Base-by-base conservation (phyloP, 148 eudicot genomes). In the Polygonum maritimum region DNA sequence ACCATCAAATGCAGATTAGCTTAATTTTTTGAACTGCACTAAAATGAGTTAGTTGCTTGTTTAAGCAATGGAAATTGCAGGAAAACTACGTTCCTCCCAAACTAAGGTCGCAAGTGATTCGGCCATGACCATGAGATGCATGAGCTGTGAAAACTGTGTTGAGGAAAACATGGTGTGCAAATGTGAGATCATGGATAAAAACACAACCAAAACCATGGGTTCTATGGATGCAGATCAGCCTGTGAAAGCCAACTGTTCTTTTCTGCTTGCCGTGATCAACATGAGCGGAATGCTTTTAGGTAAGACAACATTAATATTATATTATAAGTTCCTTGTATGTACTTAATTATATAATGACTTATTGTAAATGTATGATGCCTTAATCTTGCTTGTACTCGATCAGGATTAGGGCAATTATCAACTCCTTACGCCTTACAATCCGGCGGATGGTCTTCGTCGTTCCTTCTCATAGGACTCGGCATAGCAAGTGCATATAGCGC, bases 201-300 rank as follows among this genome's bases (percentile, higher is more conserved):
- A 69, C 67, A 41, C 13, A 7, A 57, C 45, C 69, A 74, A 26
- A 9, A 60, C 51, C 63, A 70, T 51, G 51, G 74, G 55, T 36
- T 40, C 49, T 36, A 4, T 55, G 18, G 54, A 78, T 22, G 78
- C 1, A 55, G 71, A 82, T 22, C 73, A 72, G 2, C 79, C 75
- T 1, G 38, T 21, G 67, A 79, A 85, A 71, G 83, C 82, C 72
- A 85, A 80, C 12, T 83, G 88, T 75, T 90, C 94, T 51, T 87
- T 92, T 62, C 74, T 78, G 76, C 88, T 85, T 74, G 81, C 90
- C n/a, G 94, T 92, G 77, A 80, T 87, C 85, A 92, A 92, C 83
- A 92, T 92, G 97, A 78, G 60, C 22, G 97, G 92, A 74, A 92
- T 92, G 97, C 92, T 92, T 40, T 84, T 92, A 77, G 97, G 97